Conservation (phyloP, 83 land plant genomes). For the Larix sibirica region DNA sequence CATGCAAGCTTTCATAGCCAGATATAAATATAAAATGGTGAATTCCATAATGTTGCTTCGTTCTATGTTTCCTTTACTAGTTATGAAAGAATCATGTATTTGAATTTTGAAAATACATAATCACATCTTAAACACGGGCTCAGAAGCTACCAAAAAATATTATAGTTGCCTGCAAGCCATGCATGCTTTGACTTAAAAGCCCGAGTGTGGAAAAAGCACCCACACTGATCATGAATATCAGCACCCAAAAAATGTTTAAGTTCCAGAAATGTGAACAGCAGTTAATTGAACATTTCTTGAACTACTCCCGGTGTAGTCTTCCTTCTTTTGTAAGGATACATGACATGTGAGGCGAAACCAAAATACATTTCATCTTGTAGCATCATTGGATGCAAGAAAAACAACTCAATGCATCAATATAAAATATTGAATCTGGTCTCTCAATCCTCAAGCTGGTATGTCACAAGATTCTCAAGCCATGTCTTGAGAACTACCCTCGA, state of each 20-base stretch:
- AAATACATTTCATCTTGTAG: not conserved
- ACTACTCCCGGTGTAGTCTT: not conserved
- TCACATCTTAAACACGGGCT: not conserved
- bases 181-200: not conserved
- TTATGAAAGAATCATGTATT: not conserved
- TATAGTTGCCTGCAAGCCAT: constrained; percentile 8
- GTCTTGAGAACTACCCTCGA: not conserved
- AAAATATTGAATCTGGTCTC: not conserved
- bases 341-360: not conserved
- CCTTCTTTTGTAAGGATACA: not conserved
- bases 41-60: not conserved
- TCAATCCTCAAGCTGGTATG: not conserved
- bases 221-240: constrained; percentile 1
- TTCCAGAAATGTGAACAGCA: not conserved
- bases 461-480: constrained; percentile 5
- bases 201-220: not conserved
- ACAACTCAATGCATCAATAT: not conserved
- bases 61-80: not conserved
- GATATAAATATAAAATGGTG: not conserved
- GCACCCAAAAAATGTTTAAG: not conserved
- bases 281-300: not conserved
- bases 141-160: not conserved
- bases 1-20: too few species aligned
- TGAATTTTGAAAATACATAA: not conserved
- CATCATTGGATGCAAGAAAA: not conserved